These are phyloP conservation scores for Talaromyces sp. DNA, from an alignment of 2,329 filamentous ascomycete species.

Conservation along the genomic window DNA sequence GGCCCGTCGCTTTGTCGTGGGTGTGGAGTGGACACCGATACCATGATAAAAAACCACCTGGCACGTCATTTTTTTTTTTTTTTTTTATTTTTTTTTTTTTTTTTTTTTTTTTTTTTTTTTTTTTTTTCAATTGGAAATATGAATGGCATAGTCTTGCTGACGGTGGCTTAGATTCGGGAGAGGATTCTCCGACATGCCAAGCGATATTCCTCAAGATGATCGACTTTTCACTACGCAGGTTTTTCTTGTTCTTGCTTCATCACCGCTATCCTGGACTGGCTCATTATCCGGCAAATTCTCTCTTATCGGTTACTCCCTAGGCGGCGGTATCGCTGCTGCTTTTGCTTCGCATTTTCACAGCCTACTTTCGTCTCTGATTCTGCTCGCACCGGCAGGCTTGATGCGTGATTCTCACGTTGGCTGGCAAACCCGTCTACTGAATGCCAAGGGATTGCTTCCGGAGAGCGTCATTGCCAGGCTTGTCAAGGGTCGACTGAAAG, in stretches of 20 bases:
- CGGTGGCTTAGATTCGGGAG: conserved; percentile 51
- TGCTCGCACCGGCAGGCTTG: conserved; percentile 76
- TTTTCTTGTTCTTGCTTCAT: conserved; percentile 66
- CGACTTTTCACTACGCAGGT: conserved; percentile 70
- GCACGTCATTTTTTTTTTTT: too few relatives aligned
- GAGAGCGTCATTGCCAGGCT: conserved; percentile 53
- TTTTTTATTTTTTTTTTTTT: too few relatives aligned
- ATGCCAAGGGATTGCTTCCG: conserved; percentile 58
- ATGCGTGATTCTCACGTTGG: conserved; percentile 63
- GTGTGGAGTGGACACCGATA: too few relatives aligned
- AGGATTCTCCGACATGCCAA: conserved; percentile 70
- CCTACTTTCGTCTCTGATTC: conserved; percentile 65
- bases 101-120: too few relatives aligned
- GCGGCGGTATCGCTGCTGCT: conserved; percentile 67
- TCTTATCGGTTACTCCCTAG: conserved; percentile 74
- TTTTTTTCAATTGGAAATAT: too few relatives aligned
- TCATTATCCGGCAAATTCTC: conserved; percentile 55
- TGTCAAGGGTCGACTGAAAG: conserved; percentile 50
- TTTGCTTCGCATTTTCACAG: conserved; percentile 68
- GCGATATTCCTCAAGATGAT: conserved; percentile 66
- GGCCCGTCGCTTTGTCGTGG: too few relatives aligned
- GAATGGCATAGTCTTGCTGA: neutral
- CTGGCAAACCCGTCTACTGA: conserved; percentile 60
- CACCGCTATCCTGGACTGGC: conserved; percentile 63
- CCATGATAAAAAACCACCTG: too few relatives aligned